phyloP scores from a whole-genome alignment of 495 filamentous ascomycete species.

The Tuber umbilicatum region DNA sequence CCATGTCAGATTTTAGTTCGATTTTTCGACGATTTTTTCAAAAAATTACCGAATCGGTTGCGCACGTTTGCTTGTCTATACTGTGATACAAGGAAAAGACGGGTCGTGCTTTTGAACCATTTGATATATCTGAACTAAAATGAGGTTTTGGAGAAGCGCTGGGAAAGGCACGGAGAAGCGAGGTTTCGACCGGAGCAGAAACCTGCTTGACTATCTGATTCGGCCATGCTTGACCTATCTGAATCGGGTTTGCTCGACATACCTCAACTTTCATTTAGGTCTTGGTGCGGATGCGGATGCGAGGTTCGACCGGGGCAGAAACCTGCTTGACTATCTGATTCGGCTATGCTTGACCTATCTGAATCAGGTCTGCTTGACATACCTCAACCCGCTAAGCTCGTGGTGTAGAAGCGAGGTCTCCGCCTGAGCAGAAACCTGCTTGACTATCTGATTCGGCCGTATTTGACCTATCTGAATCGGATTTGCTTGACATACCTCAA shows the following conservation, averaged over 20 bases:
- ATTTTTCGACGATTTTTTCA: neutral
- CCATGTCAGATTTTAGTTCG: neutral
- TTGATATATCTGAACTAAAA: neutral
- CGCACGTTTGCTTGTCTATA: neutral
- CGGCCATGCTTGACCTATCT: too few relatives aligned
- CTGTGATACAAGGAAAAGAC: neutral
- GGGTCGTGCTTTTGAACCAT: neutral
- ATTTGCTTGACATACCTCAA: too few relatives aligned
- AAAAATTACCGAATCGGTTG: neutral
- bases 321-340: too few relatives aligned
- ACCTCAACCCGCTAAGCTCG: neutral
- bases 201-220: neutral
- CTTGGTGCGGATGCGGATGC: too few relatives aligned
- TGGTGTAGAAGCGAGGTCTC: too few relatives aligned
- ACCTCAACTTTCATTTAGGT: too few relatives aligned
- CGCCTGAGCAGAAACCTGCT: too few relatives aligned
- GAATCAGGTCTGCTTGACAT: neutral
- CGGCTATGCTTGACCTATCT: neutral
- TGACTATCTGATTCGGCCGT: too few relatives aligned
- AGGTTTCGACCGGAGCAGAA: neutral
- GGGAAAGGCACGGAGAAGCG: neutral
- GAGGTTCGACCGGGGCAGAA: too few relatives aligned
- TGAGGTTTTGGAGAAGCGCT: neutral
- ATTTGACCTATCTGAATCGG: too few relatives aligned
- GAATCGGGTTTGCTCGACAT: too few relatives aligned